A percentile compares a stretch with the other conserved stretches of the same genome.
Evolutionary conservation across 768 basidiomycete species (phyloP).

Genomic region (Omphalotus guepiniiformis): DNA sequence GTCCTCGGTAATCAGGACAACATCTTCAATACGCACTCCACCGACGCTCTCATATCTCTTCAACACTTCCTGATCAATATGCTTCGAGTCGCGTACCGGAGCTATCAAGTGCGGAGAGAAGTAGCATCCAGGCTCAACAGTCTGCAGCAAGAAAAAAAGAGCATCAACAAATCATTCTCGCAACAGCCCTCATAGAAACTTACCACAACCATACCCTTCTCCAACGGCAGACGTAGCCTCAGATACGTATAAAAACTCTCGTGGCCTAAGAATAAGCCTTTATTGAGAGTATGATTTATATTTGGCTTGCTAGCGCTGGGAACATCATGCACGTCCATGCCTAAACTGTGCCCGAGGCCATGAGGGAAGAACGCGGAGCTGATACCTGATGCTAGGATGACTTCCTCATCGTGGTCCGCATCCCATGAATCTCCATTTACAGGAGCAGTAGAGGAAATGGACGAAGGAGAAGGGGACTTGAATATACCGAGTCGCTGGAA

Average conservation of each 20-base stretch:
- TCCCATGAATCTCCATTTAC: conserved; percentile 35
- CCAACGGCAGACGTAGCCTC: conserved; percentile 69
- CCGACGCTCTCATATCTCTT: conserved; percentile 61
- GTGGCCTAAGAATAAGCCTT: conserved; percentile 35
- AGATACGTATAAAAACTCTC: conserved; percentile 77
- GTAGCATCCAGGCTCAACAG: conserved; percentile 88
- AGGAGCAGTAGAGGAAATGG: conserved; percentile 3
- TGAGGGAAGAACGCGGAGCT: conserved; percentile 92
- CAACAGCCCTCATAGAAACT: conserved; percentile 24
- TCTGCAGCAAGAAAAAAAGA: conserved; percentile 37
- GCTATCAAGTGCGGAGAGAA: conserved; percentile 79
- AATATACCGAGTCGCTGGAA: conserved; percentile 87
- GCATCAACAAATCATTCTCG: background rate
- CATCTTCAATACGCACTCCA: conserved; percentile 93
- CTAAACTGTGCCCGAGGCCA: conserved; percentile 86
- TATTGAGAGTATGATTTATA: conserved; percentile 46
- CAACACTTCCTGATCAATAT: conserved; percentile 68
- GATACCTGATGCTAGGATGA: conserved; percentile 72
- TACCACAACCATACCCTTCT: conserved; percentile 82
- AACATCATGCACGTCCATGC: conserved; percentile 93
- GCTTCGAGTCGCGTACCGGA: conserved; percentile 53
- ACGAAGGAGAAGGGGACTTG: conserved; percentile 42
- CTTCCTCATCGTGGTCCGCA: conserved; percentile 55
- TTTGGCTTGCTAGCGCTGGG: conserved; percentile 76
- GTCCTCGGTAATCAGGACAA: conserved; percentile 67